Evolutionary conservation across 768 basidiomycete species (phyloP).

Genomic region (Gelatoporia subvermispora): DNA sequence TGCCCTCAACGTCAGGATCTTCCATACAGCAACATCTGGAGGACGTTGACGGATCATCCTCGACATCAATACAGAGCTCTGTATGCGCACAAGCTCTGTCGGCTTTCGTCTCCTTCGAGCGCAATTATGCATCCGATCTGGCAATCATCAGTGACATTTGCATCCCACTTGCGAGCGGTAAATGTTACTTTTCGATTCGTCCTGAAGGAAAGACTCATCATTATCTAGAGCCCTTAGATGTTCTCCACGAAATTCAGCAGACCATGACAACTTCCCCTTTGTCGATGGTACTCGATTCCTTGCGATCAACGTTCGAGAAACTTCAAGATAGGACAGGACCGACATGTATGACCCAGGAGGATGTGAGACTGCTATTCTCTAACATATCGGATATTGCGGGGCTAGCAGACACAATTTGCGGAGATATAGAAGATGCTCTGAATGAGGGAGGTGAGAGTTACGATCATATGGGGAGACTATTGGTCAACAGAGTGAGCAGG

Average conservation of each 20-base stretch:
- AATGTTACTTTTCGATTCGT: constrained; percentile 18
- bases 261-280: constrained; percentile 41
- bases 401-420: constrained; percentile 64
- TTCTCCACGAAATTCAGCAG: constrained; percentile 26
- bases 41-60: too few species aligned
- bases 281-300: constrained; percentile 23
- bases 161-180: constrained; percentile 73
- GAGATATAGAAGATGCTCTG: constrained; percentile 60
- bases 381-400: constrained; percentile 33
- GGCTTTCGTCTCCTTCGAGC: constrained; percentile 74
- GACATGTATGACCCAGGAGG: constrained; percentile 45
- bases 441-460: constrained; percentile 64
- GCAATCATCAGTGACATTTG: constrained; percentile 74
- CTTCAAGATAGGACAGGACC: too few species aligned
- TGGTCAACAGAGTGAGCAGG: constrained; percentile 60
- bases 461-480: constrained; percentile 66
- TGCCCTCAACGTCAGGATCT: too few species aligned
- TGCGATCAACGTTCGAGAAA: too few species aligned
- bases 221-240: constrained; percentile 4
- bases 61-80: too few species aligned
- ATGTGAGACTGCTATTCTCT: constrained; percentile 47
- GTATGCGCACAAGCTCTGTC: constrained; percentile 71
- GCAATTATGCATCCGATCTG: constrained; percentile 80
- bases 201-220: not conserved
- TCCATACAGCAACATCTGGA: too few species aligned